Evolutionary conservation across 306 rosid genomes (phyloP), one percentile per base, ranked within the genome.

Genomic region (Vigna mungo): DNA sequence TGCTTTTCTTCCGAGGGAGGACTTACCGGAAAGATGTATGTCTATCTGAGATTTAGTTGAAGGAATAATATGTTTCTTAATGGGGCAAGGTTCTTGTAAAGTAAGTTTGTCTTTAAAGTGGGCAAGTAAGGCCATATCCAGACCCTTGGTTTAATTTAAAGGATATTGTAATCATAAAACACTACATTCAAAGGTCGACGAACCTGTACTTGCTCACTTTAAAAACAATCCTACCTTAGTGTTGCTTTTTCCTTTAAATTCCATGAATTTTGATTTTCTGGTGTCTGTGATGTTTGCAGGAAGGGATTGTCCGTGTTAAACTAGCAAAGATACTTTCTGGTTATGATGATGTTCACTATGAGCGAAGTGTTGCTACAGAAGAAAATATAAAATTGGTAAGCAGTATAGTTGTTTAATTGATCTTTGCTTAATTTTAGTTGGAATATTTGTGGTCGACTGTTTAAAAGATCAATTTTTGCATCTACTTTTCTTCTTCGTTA

Each of bases 1-100:
- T 96, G 61, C 93, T 96, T 64, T 96, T 92, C 90, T 96, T 96
- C 80, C 92, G 90, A 32, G 97, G 99, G 75, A 86, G 88, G 83
- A 89, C 96, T 77, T 81, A 54, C 84, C 80, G 96, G 85, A 96
- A 96, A 80, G 96, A 92, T 87, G 99, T 96, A 90, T 44, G 97
- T 85, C 68, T 67, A 18, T 56, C 52, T 68, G 46, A 66, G 70
- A 58, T 34, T 69, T 30, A 13, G 53, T 84, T 78, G 56, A 72
- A 78, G 65, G 32, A 68, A 49, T 71, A 30, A 27, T 9, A 2
- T 52, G 14, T 60, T 78, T 78, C 72, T 58, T 78, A 60, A 15
- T 59, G n/a, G 72, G 58, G 39, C 56, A 71, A 60, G 48, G 25
- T 60, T 79, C 65, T 46, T 47, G 63, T 47, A 48, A 47, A 46